These are phyloP conservation scores for Papiliotrema fonsecae DNA, from an alignment of 1,284 basidiomycete species.

Conservation along the genomic window DNA sequence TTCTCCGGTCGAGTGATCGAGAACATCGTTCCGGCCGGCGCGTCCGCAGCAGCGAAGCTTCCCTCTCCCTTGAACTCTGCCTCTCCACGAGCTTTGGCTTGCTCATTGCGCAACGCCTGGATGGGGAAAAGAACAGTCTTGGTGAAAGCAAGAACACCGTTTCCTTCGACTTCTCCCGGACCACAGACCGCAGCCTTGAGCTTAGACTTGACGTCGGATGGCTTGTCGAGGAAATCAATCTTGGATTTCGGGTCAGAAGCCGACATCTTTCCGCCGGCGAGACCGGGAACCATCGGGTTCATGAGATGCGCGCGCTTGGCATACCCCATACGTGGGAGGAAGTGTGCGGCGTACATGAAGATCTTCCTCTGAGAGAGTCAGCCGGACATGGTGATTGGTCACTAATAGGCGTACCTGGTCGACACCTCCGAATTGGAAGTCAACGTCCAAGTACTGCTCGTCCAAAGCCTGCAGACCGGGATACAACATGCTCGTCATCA, in stretches of 20 bases:
- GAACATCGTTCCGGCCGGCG: constrained; percentile 79
- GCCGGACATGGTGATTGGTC: background rate
- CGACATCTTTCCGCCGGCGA: constrained; percentile 97
- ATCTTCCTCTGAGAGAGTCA: constrained; percentile 74
- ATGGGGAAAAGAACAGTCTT: constrained; percentile 87
- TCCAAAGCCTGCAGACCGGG: constrained; percentile 95
- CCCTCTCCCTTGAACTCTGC: constrained; percentile 33
- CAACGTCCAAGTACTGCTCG: constrained; percentile 91
- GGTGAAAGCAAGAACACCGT: constrained; percentile 87
- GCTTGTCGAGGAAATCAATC: constrained; percentile 92
- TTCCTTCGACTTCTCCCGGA: constrained; percentile 83
- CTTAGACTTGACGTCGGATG: constrained; percentile 79
- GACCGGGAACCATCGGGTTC: constrained; percentile 97
- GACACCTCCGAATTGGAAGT: constrained; percentile 97
- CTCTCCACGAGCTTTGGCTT: constrained; percentile 35
- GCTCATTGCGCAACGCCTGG: constrained; percentile 65
- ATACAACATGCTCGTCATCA: constrained; percentile 89
- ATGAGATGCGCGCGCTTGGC: constrained; percentile 93
- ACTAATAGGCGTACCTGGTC: constrained; percentile 68
- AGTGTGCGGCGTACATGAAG: constrained; percentile 94
- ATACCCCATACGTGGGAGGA: constrained; percentile 91
- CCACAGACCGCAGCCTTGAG: constrained; percentile 91
- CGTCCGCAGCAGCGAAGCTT: constrained; percentile 61
- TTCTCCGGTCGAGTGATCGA: constrained; percentile 71
- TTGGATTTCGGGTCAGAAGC: constrained; percentile 94